Evolutionary conservation across 192 early-diverging fungal species (phyloP).

Genomic region (Backusella westeae): DNA sequence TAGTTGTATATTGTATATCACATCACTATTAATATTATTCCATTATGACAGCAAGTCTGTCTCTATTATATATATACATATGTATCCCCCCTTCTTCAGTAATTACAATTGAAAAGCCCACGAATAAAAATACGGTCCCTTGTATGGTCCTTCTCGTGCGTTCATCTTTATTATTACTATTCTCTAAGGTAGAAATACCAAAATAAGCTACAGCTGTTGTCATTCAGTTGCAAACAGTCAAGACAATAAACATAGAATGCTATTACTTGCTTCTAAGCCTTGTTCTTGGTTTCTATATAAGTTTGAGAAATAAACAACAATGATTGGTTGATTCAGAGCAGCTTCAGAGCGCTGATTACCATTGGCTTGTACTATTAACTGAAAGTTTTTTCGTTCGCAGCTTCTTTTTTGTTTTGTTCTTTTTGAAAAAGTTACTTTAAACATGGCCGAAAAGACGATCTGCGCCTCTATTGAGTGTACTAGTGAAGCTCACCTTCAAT

Average conservation of each 20-base stretch:
- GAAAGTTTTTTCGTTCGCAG: neutral
- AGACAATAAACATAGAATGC: too few relatives aligned
- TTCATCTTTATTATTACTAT: neutral
- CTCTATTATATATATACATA: neutral
- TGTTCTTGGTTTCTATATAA: neutral
- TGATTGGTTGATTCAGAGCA: neutral
- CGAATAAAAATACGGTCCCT: neutral
- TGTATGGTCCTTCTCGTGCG: neutral
- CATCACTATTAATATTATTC: neutral
- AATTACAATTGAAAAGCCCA: neutral
- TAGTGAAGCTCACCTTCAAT: constrained; percentile 68
- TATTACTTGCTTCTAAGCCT: neutral
- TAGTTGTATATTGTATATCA: neutral
- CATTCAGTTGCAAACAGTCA: too few relatives aligned
- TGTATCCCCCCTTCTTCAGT: neutral
- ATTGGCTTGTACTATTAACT: neutral
- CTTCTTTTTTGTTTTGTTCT: neutral
- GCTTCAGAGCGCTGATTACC: neutral
- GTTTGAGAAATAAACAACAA: neutral
- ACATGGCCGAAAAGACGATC: constrained; percentile 2
- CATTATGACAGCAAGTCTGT: neutral
- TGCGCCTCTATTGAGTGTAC: constrained; percentile 56
- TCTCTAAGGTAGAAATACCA: too few relatives aligned
- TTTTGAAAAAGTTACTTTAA: neutral
- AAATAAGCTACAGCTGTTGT: too few relatives aligned